Conservation (phyloP, 208 protist genomes). For the Leishmania mexicana region DNA sequence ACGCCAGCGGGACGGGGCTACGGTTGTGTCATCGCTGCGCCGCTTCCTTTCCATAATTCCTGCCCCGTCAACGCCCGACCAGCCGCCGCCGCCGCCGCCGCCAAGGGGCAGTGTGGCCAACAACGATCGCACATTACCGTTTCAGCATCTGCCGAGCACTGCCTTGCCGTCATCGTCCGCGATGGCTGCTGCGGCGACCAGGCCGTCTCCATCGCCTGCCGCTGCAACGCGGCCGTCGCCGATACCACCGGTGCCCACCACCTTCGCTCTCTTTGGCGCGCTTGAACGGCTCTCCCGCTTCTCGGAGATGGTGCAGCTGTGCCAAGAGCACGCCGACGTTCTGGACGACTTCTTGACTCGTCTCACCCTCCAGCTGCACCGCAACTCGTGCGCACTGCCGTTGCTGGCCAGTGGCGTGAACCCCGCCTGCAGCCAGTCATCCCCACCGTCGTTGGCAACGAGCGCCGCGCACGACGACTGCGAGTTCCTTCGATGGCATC, state of each 20-base stretch:
- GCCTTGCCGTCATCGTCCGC: not conserved
- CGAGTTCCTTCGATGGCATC: slow-evolving; percentile 34
- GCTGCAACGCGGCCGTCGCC: not conserved
- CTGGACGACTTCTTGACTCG: slow-evolving; percentile 43
- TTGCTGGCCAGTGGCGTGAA: not conserved
- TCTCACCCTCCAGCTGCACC: slow-evolving; percentile 32
- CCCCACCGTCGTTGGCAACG: not conserved
- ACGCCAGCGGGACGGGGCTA: slow-evolving; percentile 4
- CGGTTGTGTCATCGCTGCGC: slow-evolving; percentile 9
- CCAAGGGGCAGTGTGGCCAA: not conserved
- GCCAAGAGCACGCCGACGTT: slow-evolving; percentile 33
- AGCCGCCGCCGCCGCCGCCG: not conserved
- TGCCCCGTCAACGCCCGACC: not conserved
- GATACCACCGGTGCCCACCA: slow-evolving; percentile 6
- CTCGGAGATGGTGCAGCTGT: slow-evolving; percentile 51
- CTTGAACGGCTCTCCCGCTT: slow-evolving; percentile 60
- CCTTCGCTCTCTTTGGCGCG: slow-evolving; percentile 77
- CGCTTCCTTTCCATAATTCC: slow-evolving; percentile 7
- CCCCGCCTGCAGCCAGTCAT: not conserved
- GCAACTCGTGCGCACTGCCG: slow-evolving; percentile 5
- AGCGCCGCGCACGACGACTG: slow-evolving; percentile 15
- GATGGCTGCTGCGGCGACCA: not conserved
- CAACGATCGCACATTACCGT: not conserved
- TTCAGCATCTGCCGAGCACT: not conserved
- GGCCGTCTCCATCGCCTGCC: not conserved